Evolutionary conservation across 176 grass and related monocot genomes (phyloP), one percentile per base, ranked within the genome.

Genomic region (Cenchrus fungigraminus): DNA sequence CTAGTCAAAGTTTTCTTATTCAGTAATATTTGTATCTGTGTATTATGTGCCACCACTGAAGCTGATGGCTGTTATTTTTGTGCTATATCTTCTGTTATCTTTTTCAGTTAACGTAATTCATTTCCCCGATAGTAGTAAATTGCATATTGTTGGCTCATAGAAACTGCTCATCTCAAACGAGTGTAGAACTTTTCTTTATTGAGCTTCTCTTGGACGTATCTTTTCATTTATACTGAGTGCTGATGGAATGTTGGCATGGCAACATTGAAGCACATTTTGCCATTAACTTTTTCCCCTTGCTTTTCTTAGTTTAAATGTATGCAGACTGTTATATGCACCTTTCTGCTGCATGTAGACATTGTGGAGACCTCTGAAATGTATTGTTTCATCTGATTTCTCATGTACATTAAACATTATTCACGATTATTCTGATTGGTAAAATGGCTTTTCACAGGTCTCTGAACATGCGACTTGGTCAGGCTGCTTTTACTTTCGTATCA

Each of bases 401-500:
- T 82, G 52, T 37, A 73, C 17, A 1, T 37, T 58, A 76, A 50
- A 29, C 61, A 46, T 71, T 50, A 50, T 57, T 40, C 3, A 68
- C 28, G 32, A 67, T 67, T 79, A 29, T 73, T 90, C 20, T 90
- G 31, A 83, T 53, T 8, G 6, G 53, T 78, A 49, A 58, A 51
- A 74, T 87, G 52, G 0, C 55, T 11, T 55, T 68, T 55, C 84
- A 70, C 61, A 99, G 97, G 90, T 96, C 84, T 99, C 93, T 73
- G 97, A 99, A 80, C 92, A 99, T 83, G 93, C 97, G 8, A 99
- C 84, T 90, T 99, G 97, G 93, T 99, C 97, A 20, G 97, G 97
- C 32, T 99, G 90, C 86, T 99, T 99, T 88, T 99, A 99, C 85
- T 86, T 89, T 74, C 89, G 91, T 34, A 96, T 99, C 82, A 96